Conservation (phyloP, 257 asterid genomes). For the Nicotiana noctiflora region DNA sequence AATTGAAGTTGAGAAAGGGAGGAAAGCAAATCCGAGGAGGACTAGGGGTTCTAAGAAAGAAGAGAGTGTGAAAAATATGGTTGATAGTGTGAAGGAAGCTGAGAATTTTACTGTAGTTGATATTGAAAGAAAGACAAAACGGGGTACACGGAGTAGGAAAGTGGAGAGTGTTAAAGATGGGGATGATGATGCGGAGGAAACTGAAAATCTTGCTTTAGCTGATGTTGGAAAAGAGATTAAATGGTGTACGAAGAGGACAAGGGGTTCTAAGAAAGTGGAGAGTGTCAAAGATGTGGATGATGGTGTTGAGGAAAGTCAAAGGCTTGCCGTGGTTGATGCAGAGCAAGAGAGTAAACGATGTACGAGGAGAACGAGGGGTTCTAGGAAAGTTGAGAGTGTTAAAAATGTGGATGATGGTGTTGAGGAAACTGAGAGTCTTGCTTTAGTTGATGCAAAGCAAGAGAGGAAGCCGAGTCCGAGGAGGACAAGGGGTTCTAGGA, state of each 20-base stretch:
- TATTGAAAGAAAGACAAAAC: slow-evolving; percentile 1
- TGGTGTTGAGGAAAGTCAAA: slow-evolving; percentile 5
- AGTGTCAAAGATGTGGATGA: slow-evolving; percentile 11
- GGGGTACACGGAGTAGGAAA: neutral
- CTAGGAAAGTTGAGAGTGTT: neutral
- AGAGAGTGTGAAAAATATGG: neutral
- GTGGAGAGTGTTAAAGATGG: neutral
- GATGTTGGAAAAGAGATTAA: slow-evolving; percentile 20
- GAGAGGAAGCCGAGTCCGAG: neutral
- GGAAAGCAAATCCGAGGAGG: neutral
- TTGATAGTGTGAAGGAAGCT: neutral
- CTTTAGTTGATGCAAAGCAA: slow-evolving; percentile 5
- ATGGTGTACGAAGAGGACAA: slow-evolving; percentile 2
- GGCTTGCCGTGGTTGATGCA: slow-evolving; percentile 9
- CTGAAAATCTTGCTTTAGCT: slow-evolving; percentile 12
- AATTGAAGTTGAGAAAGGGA: neutral
- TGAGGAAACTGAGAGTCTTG: slow-evolving; percentile 7
- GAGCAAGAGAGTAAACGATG: neutral
- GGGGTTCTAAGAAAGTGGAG: neutral
- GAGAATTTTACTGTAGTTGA: neutral
- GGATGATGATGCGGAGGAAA: slow-evolving; percentile 6
- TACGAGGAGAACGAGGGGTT: slow-evolving; percentile 10
- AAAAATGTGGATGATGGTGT: slow-evolving; percentile 8
- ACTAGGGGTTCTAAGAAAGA: neutral
- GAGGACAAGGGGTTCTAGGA: neutral